Conservation (phyloP, 2,329 filamentous ascomycete genomes). For the Hypomyces perniciosus region DNA sequence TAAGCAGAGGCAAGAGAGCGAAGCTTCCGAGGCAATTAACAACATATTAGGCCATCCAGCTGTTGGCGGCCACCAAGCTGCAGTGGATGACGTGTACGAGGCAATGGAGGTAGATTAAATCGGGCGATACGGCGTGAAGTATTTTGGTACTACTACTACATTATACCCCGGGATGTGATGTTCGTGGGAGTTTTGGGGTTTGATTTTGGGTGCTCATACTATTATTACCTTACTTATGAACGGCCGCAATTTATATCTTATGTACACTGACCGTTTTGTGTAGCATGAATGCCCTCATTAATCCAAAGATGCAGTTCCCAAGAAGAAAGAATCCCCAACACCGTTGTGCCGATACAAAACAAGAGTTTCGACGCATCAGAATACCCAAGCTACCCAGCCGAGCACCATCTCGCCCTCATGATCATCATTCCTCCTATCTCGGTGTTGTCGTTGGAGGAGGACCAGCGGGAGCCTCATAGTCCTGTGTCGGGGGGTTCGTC, state of each 20-base stretch:
- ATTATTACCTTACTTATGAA: too few relatives aligned
- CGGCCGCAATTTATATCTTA: too few relatives aligned
- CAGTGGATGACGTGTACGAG: constrained; percentile 43
- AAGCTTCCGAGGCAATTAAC: neutral
- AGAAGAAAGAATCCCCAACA: too few relatives aligned
- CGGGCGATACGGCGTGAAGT: neutral
- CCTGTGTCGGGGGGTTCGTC: constrained; percentile 16
- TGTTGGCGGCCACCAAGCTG: neutral
- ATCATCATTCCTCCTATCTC: neutral
- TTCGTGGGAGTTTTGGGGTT: too few relatives aligned
- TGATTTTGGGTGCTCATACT: too few relatives aligned
- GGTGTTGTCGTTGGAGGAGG: constrained; percentile 35
- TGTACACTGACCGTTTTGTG: too few relatives aligned
- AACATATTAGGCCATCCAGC: neutral
- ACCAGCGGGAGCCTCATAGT: constrained; percentile 40
- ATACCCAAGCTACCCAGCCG: too few relatives aligned
- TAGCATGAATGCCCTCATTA: too few relatives aligned
- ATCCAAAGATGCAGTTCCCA: too few relatives aligned
- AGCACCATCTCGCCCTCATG: neutral
- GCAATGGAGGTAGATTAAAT: constrained; percentile 58
- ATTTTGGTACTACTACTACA: neutral
- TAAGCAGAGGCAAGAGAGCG: constrained; percentile 37
- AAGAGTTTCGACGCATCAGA: too few relatives aligned
- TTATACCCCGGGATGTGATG: neutral
- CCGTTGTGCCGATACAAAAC: too few relatives aligned